Base-by-base conservation (phyloP, 2,329 filamentous ascomycete genomes). In the Exophiala lecanii-corni region DNA sequence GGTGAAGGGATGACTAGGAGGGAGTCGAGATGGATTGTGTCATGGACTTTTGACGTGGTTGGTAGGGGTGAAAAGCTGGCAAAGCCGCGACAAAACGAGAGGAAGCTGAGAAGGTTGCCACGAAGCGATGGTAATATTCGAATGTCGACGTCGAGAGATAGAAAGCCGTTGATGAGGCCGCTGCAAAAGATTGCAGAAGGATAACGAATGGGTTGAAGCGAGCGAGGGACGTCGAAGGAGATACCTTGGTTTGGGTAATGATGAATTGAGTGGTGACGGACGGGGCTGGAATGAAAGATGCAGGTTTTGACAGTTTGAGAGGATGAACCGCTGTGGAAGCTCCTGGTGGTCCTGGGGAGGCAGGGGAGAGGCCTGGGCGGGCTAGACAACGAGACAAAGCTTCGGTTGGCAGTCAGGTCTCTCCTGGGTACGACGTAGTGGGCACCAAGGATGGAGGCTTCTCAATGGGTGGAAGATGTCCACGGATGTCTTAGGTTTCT, bases 201-300 rank as follows among this genome's bases (percentile, higher is more conserved):
- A 34, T 37, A 37, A 18, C 16, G 36, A 25, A 33, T 38, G 36
- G 20, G 9, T 34, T 21, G 40, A 46, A 50, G 48, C 48, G 42
- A 49, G 33, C 23, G 45, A 48, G 39, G 41, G 42, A 31, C 35
- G 33, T 19, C 13, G 18, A 51, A 36, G 36, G 35, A 19, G 31
- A 32, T 35, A 35, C 23, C 23, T 26, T 26, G 23, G 23, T 32
- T 37, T 18, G 17, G 28, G 28, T 15, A 34, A n/a, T n/a, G 23
- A 15, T 32, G 36, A 31, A 35, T 26, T 19, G 15, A 32, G 41
- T 48, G 44, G 42, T 42, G 47, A 44, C 43, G 34, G 20, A 35
- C 33, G 43, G 33, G 49, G 49, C 41, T 48, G 49, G 45, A 51
- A 51, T 23, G 39, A 35, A 41, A 49, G 46, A 45, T 45, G 39